These are phyloP conservation scores for Cladosporium velox DNA, from an alignment of 2,329 filamentous ascomycete species.

Conservation along the genomic window DNA sequence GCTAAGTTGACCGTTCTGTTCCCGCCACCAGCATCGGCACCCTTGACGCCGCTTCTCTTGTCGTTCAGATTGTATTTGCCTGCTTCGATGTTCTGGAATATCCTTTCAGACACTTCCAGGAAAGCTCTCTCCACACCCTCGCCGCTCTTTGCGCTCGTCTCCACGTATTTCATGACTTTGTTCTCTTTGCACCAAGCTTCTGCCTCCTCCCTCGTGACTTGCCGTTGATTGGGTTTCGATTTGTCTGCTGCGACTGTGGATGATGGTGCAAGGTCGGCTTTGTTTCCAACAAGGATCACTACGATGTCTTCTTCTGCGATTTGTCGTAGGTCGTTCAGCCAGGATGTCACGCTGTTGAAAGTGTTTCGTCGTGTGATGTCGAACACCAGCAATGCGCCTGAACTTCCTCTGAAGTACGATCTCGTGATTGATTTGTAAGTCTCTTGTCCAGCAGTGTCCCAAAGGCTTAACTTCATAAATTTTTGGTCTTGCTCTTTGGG, in stretches of 20 bases:
- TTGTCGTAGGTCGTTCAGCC: conserved; percentile 89
- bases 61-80: conserved; percentile 95
- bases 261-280: conserved; percentile 66
- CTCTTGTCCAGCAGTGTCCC: conserved; percentile 96
- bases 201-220: conserved; percentile 80
- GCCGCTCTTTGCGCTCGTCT: conserved; percentile 94
- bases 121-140: conserved; percentile 94
- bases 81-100: conserved; percentile 95
- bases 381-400: conserved; percentile 57
- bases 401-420: too few species aligned
- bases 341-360: conserved; percentile 85
- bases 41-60: conserved; percentile 86
- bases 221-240: conserved; percentile 51
- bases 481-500: conserved; percentile 51
- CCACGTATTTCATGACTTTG: conserved; percentile 88
- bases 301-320: conserved; percentile 96
- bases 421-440: conserved; percentile 65
- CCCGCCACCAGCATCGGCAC: conserved; percentile 53
- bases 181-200: conserved; percentile 86
- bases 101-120: conserved; percentile 87
- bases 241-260: too few species aligned
- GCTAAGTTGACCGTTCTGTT: conserved; percentile 46
- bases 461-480: conserved; percentile 86
- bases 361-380: conserved; percentile 86
- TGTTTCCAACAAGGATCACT: conserved; percentile 93